Base-by-base conservation (phyloP, 495 filamentous ascomycete species). In the Hypoxylon lenormandii region DNA sequence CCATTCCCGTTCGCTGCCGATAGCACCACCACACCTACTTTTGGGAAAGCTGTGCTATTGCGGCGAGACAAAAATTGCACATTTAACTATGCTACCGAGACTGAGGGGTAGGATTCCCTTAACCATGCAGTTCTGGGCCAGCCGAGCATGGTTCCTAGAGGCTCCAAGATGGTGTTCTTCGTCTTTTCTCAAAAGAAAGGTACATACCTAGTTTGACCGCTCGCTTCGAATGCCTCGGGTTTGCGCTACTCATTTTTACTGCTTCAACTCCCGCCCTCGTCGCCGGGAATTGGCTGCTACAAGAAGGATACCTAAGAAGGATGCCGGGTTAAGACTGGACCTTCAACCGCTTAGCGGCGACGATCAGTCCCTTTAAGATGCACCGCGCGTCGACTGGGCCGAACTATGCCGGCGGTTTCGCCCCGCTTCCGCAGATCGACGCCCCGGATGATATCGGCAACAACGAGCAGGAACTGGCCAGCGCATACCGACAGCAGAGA, bases 351-450 rank as follows among this genome's bases (percentile, higher is more conserved):
- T 42, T 46, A 38, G 30, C 55, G 49, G 49, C 43, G 13, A 57
- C 45, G 38, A 26, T 28, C 23, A 33, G 26, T 58, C 23, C 51
- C 18, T 19, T 21, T 11, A 61, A 5, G 30, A 63, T 69, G 66
- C 46, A 63, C 49, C 52, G 59, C n/a, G 16, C 47, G 26, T 51
- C 66, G 18, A 54, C 52, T 18, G 46, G 48, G 19, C 43, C 53
- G 66, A 52, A n/a, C 54, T 45, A 38, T 2, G 47, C 36, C 38
- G 36, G 59, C 21, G 55, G 56, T 8, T 75, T 75, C 28, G 53
- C 30, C 19, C 64, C 40, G 52, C 42, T 75, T 46, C 50, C 70
- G 18, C 73, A 73, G 23, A 51, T 43, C 23, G 72, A 74, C 15
- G 21, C 26, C 13, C 12, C 22, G 28, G 45, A 51, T 5, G 60